Evolutionary conservation across 2,329 filamentous ascomycete species (phyloP).

Genomic region (Exutisphaerella laricina): DNA sequence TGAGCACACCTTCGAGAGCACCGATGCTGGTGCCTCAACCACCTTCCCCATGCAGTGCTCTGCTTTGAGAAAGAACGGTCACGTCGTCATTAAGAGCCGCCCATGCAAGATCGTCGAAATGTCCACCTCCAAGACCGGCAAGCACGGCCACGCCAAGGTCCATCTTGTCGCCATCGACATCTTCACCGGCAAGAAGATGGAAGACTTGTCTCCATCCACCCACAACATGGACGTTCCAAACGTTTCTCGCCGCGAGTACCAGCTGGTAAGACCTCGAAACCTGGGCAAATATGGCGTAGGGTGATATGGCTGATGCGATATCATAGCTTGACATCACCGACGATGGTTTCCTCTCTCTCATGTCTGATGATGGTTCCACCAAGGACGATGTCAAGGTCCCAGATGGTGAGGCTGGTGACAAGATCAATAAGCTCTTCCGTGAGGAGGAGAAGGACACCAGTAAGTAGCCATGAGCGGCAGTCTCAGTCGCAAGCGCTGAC

Average conservation of each 20-base stretch:
- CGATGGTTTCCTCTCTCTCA: slow-evolving; percentile 90
- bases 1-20: slow-evolving; percentile 76
- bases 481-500: no score
- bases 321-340: slow-evolving; percentile 84
- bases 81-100: slow-evolving; percentile 96
- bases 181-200: slow-evolving; percentile 99
- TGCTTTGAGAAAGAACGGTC: slow-evolving; percentile 98
- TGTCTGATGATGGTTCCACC: slow-evolving; percentile 75
- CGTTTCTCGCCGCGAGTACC: slow-evolving; percentile 83
- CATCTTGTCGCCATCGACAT: slow-evolving; percentile 97
- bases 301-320: slow-evolving; percentile 17
- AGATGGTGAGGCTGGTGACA: slow-evolving; percentile 80
- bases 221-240: slow-evolving; percentile 96
- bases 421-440: slow-evolving; percentile 74
- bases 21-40: slow-evolving; percentile 89
- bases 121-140: slow-evolving; percentile 99
- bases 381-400: slow-evolving; percentile 96
- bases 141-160: slow-evolving; percentile 99
- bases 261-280: slow-evolving; percentile 65
- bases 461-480: no score
- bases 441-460: slow-evolving; percentile 88
- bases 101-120: slow-evolving; percentile 99
- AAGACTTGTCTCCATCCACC: slow-evolving; percentile 98
- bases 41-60: slow-evolving; percentile 99
- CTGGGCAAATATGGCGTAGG: neutral